phyloP scores from a whole-genome alignment of 1,284 basidiomycete genomes.

The Ceratobasidium sp. region DNA sequence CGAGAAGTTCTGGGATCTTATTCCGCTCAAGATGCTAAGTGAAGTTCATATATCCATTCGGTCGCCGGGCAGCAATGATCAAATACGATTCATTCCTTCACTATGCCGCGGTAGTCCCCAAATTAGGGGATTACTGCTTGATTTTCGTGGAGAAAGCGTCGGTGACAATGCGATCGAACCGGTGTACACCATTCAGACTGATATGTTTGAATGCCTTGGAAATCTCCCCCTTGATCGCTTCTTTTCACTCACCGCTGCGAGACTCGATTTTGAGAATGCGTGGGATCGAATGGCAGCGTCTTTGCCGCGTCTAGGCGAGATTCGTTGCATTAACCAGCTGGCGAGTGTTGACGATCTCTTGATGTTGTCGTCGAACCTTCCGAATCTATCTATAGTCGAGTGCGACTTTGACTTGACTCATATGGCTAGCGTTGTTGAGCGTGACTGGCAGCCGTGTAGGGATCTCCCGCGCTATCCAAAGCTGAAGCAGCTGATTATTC shows the following conservation, averaged over 20 bases:
- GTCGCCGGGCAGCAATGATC: too few species aligned
- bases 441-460: neutral
- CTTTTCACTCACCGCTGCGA: neutral
- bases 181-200: neutral
- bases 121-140: neutral
- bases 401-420: neutral
- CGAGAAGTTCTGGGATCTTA: slow-evolving; percentile 2
- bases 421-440: neutral
- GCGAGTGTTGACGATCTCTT: neutral
- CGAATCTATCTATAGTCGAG: neutral
- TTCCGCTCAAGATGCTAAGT: neutral
- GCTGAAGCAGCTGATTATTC: neutral
- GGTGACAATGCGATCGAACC: neutral
- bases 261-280: neutral
- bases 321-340: neutral
- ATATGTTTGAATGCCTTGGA: neutral
- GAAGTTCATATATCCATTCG: neutral
- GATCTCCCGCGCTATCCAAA: neutral
- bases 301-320: neutral
- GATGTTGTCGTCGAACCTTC: neutral
- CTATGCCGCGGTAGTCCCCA: neutral
- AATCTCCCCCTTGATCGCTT: neutral
- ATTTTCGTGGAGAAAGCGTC: neutral
- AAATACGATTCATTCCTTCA: neutral
- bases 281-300: neutral